Evolutionary conservation across 2,329 filamentous ascomycete genomes (phyloP).

Genomic region (Xylariaceae sp.): DNA sequence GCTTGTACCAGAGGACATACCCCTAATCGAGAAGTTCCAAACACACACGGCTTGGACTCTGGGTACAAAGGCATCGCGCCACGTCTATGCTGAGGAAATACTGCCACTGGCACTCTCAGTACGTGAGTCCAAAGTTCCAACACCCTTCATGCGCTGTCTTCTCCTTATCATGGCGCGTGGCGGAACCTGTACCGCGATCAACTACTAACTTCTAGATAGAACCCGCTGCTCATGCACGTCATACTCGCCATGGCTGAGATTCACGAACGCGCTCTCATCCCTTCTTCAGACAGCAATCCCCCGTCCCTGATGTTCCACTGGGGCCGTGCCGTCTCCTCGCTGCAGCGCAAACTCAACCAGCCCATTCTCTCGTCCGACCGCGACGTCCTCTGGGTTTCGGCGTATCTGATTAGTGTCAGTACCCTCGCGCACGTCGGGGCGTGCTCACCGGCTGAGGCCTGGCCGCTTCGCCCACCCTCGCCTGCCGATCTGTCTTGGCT

Average conservation of each 20-base stretch:
- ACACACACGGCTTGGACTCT: conserved; percentile 50
- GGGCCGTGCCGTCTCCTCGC: conserved; percentile 9
- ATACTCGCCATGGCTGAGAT: conserved; percentile 3
- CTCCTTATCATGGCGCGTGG: neutral
- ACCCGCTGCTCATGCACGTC: conserved; percentile 10
- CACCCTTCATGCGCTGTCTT: neutral
- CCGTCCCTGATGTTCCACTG: conserved; percentile 11
- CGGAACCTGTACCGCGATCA: too few species aligned
- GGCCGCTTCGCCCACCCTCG: conserved; percentile 57
- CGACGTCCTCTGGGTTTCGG: conserved; percentile 8
- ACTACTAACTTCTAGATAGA: neutral
- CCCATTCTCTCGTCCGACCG: conserved; percentile 2
- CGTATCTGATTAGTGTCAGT: conserved; percentile 2
- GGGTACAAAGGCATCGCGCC: conserved; percentile 40
- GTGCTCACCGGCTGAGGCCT: conserved; percentile 45
- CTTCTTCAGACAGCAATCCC: neutral
- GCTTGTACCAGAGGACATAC: conserved; percentile 42
- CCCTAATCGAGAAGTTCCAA: conserved; percentile 50
- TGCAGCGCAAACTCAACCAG: conserved; percentile 5
- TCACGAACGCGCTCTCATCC: neutral
- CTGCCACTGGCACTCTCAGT: conserved; percentile 15
- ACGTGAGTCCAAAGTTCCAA: neutral
- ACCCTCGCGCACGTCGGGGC: conserved; percentile 7
- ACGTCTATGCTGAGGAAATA: conserved; percentile 44
- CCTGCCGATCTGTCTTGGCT: conserved; percentile 63